Conservation (phyloP, 495 filamentous ascomycete genomes). For the Bacidia rubella region DNA sequence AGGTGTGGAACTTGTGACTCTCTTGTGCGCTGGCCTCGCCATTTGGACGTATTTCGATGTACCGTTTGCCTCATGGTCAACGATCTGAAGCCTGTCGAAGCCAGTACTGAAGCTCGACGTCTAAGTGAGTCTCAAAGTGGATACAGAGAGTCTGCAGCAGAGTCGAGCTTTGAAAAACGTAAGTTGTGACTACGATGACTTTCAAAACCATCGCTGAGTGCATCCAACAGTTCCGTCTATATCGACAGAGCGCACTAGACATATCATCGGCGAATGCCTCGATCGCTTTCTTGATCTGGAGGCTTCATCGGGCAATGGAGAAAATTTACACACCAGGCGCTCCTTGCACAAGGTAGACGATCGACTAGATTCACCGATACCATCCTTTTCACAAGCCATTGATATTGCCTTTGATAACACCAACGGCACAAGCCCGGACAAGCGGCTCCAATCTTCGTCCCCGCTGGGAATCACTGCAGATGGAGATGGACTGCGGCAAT, state of each 20-base stretch:
- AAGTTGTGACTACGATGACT: no score
- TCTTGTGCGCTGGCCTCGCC: constrained; percentile 68
- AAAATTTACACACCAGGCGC: background rate
- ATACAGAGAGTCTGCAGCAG: background rate
- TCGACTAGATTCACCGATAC: background rate
- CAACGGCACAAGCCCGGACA: background rate
- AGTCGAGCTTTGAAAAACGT: no score
- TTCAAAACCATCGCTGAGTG: background rate
- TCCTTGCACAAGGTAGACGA: no score
- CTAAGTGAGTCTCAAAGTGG: background rate
- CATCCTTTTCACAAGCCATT: background rate
- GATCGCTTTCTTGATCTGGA: constrained; percentile 2
- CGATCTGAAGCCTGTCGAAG: constrained; percentile 46
- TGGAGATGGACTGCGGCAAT: background rate
- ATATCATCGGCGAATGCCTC: constrained; percentile 37
- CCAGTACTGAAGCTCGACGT: background rate
- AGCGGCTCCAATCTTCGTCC: no score
- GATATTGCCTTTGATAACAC: background rate
- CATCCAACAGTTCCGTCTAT: background rate
- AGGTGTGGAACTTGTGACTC: constrained; percentile 75
- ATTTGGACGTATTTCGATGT: constrained; percentile 65
- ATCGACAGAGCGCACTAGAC: constrained; percentile 24
- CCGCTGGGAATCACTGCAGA: background rate
- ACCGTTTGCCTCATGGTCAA: constrained; percentile 79
- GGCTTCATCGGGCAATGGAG: background rate